Conservation (phyloP, 2,329 filamentous ascomycete species). For the Pyricularia grisea region DNA sequence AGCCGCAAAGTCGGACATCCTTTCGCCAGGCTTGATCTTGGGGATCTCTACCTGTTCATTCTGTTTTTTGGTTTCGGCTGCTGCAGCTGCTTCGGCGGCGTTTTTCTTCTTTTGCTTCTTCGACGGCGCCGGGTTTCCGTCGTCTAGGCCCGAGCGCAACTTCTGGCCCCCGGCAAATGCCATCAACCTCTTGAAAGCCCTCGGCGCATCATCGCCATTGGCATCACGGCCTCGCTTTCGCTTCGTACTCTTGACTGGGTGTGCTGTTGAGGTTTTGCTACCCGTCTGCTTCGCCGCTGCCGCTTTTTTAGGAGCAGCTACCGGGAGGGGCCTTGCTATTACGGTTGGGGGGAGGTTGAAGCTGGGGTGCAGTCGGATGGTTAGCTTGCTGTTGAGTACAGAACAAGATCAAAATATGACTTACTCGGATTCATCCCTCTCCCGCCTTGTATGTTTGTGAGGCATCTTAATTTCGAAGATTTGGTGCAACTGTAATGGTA, state of each 20-base stretch:
- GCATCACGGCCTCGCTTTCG: slow-evolving; percentile 34
- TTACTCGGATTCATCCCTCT: slow-evolving; percentile 44
- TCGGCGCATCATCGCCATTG: slow-evolving; percentile 70
- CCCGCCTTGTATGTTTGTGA: slow-evolving; percentile 73
- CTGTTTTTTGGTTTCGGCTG: slow-evolving; percentile 1
- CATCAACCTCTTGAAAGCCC: slow-evolving; percentile 82
- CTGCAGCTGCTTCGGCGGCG: slow-evolving; percentile 10
- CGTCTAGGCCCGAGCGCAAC: slow-evolving; percentile 56
- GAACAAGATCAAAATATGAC: background rate
- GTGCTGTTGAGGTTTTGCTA: slow-evolving; percentile 17
- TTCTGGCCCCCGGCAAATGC: slow-evolving; percentile 56
- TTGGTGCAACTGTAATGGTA: no score
- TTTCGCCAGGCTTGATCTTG: slow-evolving; percentile 76
- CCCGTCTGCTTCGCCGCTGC: slow-evolving; percentile 15
- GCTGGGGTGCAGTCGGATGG: slow-evolving; percentile 23
- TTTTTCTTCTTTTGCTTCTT: slow-evolving; percentile 22
- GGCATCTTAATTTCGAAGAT: slow-evolving; percentile 57
- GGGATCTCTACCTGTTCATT: slow-evolving; percentile 29
- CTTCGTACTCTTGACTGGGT: slow-evolving; percentile 29
- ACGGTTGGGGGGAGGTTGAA: slow-evolving; percentile 41
- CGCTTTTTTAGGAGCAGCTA: slow-evolving; percentile 23
- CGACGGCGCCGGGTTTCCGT: slow-evolving; percentile 37
- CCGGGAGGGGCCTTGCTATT: slow-evolving; percentile 40
- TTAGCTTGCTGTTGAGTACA: background rate
- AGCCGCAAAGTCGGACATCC: slow-evolving; percentile 68